Percentiles rank a stretch among this genome's conserved stretches.
phyloP scores from a whole-genome alignment of 2,329 filamentous ascomycete species.

The Beauveria medogensis region DNA sequence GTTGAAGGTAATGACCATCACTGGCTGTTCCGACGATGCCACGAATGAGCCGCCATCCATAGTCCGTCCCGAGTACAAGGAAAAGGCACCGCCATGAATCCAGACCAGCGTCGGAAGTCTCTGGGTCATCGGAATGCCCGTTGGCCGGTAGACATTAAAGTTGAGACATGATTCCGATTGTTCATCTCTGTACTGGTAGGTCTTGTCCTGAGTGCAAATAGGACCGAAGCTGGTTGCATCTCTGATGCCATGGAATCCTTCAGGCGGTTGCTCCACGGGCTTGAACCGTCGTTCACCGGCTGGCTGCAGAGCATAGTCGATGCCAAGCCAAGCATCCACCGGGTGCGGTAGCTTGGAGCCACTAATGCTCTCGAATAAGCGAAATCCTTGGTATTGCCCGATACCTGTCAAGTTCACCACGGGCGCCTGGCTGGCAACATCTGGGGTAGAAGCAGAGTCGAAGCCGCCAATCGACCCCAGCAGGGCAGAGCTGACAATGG shows the following conservation, averaged over 20 bases:
- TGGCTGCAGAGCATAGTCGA: slow-evolving; percentile 37
- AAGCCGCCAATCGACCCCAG: background rate
- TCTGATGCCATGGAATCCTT: slow-evolving; percentile 30
- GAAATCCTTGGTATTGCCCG: background rate
- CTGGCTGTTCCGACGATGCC: slow-evolving; percentile 26
- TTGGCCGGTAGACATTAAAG: slow-evolving; percentile 31
- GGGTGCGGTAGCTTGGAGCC: slow-evolving; percentile 23
- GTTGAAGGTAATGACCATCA: slow-evolving; percentile 36
- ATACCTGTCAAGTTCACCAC: background rate
- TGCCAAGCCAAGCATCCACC: slow-evolving; percentile 40
- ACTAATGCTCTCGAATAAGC: slow-evolving; percentile 20
- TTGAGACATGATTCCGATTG: slow-evolving; percentile 31
- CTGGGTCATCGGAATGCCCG: slow-evolving; percentile 21
- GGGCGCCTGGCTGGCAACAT: background rate
- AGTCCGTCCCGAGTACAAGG: slow-evolving; percentile 7
- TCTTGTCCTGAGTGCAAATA: slow-evolving; percentile 32
- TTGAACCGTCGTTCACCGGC: slow-evolving; percentile 32
- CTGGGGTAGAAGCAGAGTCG: background rate
- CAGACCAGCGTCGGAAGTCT: slow-evolving; percentile 32
- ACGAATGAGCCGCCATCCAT: slow-evolving; percentile 20
- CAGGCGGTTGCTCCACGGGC: slow-evolving; percentile 29
- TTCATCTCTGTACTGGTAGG: slow-evolving; percentile 10
- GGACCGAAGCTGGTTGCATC: slow-evolving; percentile 32
- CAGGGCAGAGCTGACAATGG: slow-evolving; percentile 2
- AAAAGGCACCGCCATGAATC: slow-evolving; percentile 32